phyloP scores from a whole-genome alignment of 352 stramenopile species.

The Pythium vanterpoolii region DNA sequence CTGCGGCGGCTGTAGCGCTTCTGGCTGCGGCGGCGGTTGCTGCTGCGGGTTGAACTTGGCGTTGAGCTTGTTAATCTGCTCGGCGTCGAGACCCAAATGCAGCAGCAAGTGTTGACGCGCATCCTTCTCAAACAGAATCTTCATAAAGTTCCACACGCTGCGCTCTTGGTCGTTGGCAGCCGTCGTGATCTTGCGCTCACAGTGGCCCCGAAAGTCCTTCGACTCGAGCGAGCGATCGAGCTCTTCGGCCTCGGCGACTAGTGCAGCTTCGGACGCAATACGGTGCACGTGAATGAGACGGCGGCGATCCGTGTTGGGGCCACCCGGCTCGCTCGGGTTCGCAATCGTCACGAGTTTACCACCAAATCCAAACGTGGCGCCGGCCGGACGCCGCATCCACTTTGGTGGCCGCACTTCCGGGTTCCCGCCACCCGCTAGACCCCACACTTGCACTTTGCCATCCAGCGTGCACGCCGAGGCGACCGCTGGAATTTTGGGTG shows the following conservation, averaged over 20 bases:
- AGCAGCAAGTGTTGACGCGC: slow-evolving; percentile 92
- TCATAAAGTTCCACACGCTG: slow-evolving; percentile 91
- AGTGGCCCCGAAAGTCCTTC: slow-evolving; percentile 93
- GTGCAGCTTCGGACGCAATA: slow-evolving; percentile 67
- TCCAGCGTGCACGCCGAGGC: slow-evolving; percentile 96
- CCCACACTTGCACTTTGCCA: slow-evolving; percentile 95
- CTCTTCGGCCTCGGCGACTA: slow-evolving; percentile 85
- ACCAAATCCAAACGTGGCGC: slow-evolving; percentile 96
- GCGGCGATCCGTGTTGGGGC: slow-evolving; percentile 53
- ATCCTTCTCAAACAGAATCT: slow-evolving; percentile 94
- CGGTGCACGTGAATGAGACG: slow-evolving; percentile 80
- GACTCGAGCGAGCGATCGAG: slow-evolving; percentile 90
- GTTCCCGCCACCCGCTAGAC: slow-evolving; percentile 72
- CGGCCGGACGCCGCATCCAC: slow-evolving; percentile 91
- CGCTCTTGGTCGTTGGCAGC: slow-evolving; percentile 61
- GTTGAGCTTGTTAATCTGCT: slow-evolving; percentile 88
- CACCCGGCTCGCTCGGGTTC: slow-evolving; percentile 53
- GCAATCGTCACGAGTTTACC: slow-evolving; percentile 91
- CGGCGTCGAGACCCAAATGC: slow-evolving; percentile 93
- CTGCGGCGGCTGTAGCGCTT: slow-evolving; percentile 10
- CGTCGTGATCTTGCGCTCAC: slow-evolving; percentile 81
- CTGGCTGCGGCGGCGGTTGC: slow-evolving; percentile 28
- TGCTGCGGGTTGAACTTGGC: slow-evolving; percentile 66
- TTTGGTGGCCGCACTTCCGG: slow-evolving; percentile 89
- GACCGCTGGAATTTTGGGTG: slow-evolving; percentile 92